Conservation (phyloP, 176 grass and related monocot species). For the Carex littledalei region DNA sequence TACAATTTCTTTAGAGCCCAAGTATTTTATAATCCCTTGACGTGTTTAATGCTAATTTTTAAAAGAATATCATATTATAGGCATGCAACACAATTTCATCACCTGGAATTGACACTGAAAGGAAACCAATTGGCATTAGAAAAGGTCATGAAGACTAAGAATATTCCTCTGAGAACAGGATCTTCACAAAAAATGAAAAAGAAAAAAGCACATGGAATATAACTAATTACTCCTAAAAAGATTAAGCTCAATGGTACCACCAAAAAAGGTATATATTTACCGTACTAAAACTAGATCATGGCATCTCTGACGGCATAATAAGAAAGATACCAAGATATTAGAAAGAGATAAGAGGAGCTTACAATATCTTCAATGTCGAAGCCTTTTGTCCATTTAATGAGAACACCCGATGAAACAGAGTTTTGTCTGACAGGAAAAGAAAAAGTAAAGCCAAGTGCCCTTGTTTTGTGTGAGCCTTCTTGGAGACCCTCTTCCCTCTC, state of each 20-base stretch:
- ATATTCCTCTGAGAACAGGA: neutral
- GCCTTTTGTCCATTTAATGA: slow-evolving; percentile 87
- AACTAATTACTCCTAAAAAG: neutral
- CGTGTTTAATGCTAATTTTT: neutral
- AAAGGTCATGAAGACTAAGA: slow-evolving; percentile 1
- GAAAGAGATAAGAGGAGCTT: slow-evolving; percentile 32
- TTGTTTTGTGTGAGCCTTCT: slow-evolving; percentile 30
- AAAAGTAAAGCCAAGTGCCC: slow-evolving; percentile 84
- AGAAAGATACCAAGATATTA: neutral
- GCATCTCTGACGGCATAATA: neutral
- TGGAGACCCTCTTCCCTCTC: slow-evolving; percentile 37
- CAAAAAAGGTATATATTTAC: neutral
- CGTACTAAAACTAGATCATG: neutral
- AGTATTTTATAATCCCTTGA: slow-evolving; percentile 5
- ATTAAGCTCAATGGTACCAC: neutral
- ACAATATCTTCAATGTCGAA: slow-evolving; percentile 79
- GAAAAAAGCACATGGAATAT: neutral
- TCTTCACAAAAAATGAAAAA: neutral
- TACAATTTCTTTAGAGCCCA: neutral
- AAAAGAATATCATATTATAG: neutral
- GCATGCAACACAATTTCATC: slow-evolving; percentile 16
- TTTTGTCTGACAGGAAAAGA: slow-evolving; percentile 75
- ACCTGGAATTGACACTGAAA: slow-evolving; percentile 12
- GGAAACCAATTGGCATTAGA: neutral
- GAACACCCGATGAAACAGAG: slow-evolving; percentile 71